Base-by-base conservation (phyloP, 495 filamentous ascomycete genomes). In the Chaetomium tenue region DNA sequence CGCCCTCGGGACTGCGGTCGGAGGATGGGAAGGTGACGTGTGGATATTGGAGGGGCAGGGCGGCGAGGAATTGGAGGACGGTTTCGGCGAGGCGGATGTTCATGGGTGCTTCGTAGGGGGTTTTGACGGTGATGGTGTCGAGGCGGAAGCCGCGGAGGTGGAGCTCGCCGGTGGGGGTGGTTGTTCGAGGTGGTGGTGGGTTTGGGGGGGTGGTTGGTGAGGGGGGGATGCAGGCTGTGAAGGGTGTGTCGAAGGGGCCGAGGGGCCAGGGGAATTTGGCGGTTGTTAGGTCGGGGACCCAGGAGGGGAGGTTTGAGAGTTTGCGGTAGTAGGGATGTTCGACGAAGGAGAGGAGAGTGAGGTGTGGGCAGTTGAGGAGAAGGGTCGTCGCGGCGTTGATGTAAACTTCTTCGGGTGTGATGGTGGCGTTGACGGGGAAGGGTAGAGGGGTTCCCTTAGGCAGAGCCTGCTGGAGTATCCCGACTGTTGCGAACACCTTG, bases 401-500 rank as follows among this genome's bases (percentile, higher is more conserved):
- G 42, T 46, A 67, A 25, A 67, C 60, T 26, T 63, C 55, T 22
- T 63, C 61, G 2, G 61, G 47, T 0, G 65, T 63, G 23, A 47
- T 25, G 4, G 55, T 23, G 11, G 65, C 16, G 57, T 53, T 56
- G 40, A 67, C 59, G 16, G 52, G 60, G 28, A 67, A 44, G 3
- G 60, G 60, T 3, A 67, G 33, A 11, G 50, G 55, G 13, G 18
- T 40, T 12, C 39, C 37, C 11, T 47, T 20, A 1, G 42, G 53
- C 8, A 67, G 22, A 5, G 58, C 25, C 20, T 67, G 60, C 22
- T 63, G 58, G 5, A 67, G 53, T n/a, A 67, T 62, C n/a, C 65
- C 65, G 13, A 67, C 20, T 11, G 65, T 63, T n/a, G 60, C 65
- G 26, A 58, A 67, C 2, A 67, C 60, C 18, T 54, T 60, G 55